Base-by-base conservation (phyloP, 2,329 filamentous ascomycete species). In the Talaromyces sp. region DNA sequence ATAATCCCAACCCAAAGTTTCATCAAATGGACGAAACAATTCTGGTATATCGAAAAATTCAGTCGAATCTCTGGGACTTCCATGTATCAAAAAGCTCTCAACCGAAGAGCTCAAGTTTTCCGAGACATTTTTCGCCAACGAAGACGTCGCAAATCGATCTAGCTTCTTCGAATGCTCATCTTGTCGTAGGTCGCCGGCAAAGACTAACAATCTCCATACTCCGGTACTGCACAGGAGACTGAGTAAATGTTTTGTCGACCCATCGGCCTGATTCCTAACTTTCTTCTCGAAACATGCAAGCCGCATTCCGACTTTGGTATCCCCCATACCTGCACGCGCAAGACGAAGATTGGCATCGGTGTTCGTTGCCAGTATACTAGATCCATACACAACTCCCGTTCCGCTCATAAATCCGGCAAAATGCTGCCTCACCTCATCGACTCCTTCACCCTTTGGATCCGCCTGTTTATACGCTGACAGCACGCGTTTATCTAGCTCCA, bases 321-420 rank as follows among this genome's bases (percentile, higher is more conserved):
- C n/a, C 4, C 7, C 28, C 28, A 52, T 52, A 21, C 48, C 28
- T 9, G 25, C n/a, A 33, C 48, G 48, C 5, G 4, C 16, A 3
- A 52, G 9, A 11, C 4, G 28, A 7, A 35, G 14, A 9, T 18
- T 21, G 12, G 14, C 12, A 33, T 33, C 25, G 9, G 8, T 0
- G 1, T 35, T 8, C 28, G 25, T 28, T 33, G 35, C 28, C 12
- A 60, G 11, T 8, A 61, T 56, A 70, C 60, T 0, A 82, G 85
- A 18, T 79, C 79, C 77, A 66, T 89, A 89, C 56, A 74, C 76
- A 0, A 81, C 79, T 0, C 82, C 85, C 62, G 86, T 76, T 0
- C 86, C 86, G 1, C 86, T 86, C 0, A 82, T 88, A 66, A 86
- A 88, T 60, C 81, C 75, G 0, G 82, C 84, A 1, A 83, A 79